These are phyloP conservation scores for Coemansia sp. DNA, from an alignment of 192 early-diverging fungal species.

Conservation along the genomic window DNA sequence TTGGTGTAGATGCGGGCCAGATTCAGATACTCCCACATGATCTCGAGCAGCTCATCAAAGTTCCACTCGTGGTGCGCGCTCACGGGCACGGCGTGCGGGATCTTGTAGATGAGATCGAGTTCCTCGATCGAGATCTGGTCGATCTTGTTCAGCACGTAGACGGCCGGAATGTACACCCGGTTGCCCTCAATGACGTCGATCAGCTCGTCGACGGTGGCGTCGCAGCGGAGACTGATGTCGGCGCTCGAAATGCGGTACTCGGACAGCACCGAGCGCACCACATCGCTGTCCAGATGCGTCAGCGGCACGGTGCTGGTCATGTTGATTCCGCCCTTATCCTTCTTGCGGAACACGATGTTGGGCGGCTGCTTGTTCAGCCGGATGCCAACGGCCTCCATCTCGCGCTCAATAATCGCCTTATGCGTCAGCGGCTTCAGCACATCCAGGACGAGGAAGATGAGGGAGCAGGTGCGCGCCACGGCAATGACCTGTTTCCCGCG, in stretches of 20 bases:
- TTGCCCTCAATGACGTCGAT: slow-evolving; percentile 97
- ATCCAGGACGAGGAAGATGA: slow-evolving; percentile 96
- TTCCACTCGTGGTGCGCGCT: slow-evolving; percentile 87
- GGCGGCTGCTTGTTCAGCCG: slow-evolving; percentile 96
- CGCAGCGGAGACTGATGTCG: slow-evolving; percentile 91
- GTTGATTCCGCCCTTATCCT: slow-evolving; percentile 97
- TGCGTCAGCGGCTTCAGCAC: slow-evolving; percentile 95
- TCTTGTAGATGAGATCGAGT: slow-evolving; percentile 94
- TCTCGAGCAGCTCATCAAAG: slow-evolving; percentile 95
- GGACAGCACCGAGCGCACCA: slow-evolving; percentile 89
- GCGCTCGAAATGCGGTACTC: slow-evolving; percentile 98
- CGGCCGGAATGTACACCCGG: slow-evolving; percentile 91
- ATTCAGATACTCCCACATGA: slow-evolving; percentile 76
- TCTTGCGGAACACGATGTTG: slow-evolving; percentile 94
- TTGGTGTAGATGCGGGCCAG: slow-evolving; percentile 86
- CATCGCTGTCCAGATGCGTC: slow-evolving; percentile 84
- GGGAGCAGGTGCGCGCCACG: slow-evolving; percentile 95
- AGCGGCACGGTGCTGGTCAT: slow-evolving; percentile 92
- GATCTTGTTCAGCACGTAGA: slow-evolving; percentile 99
- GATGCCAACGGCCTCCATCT: slow-evolving; percentile 98
- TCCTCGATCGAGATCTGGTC: slow-evolving; percentile 96
- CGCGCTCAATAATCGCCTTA: slow-evolving; percentile 93
- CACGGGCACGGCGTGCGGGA: slow-evolving; percentile 90
- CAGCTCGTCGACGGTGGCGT: slow-evolving; percentile 91
- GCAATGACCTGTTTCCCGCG: slow-evolving; percentile 95